These are phyloP conservation scores for Penicillium mononematosum DNA, from an alignment of 495 filamentous ascomycete species.

Conservation along the genomic window DNA sequence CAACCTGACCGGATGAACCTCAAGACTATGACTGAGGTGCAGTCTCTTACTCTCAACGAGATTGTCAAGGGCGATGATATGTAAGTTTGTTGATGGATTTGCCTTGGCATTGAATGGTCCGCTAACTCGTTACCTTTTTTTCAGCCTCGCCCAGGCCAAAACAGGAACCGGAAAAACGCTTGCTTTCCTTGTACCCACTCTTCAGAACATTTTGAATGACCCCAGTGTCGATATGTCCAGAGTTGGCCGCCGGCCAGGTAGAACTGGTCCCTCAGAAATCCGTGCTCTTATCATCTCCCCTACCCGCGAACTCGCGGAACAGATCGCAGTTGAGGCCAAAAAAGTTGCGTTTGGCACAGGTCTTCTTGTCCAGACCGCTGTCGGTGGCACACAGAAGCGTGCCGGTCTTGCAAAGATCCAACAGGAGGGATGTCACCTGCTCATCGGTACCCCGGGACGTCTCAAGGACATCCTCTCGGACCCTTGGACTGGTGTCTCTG, in stretches of 20 bases:
- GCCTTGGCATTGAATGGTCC: not conserved
- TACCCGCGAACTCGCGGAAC: conserved; percentile 91
- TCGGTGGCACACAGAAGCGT: conserved; percentile 80
- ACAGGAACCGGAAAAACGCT: conserved; percentile 89
- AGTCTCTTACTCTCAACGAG: conserved; percentile 74
- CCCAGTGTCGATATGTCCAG: conserved; percentile 45
- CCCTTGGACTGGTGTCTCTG: conserved; percentile 57
- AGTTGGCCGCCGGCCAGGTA: conserved; percentile 3
- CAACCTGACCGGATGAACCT: conserved; percentile 62
- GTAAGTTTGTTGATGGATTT: conserved; percentile 46
- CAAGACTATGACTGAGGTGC: conserved; percentile 90
- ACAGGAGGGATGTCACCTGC: conserved; percentile 76
- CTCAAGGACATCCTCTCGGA: conserved; percentile 82
- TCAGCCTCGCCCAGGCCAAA: conserved; percentile 81
- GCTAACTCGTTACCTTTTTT: conserved; percentile 21
- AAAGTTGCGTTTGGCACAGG: conserved; percentile 67
- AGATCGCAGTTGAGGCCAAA: conserved; percentile 80
- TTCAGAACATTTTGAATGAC: conserved; percentile 69
- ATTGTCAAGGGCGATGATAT: conserved; percentile 77
- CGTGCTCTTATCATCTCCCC: conserved; percentile 90
- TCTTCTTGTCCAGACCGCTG: conserved; percentile 78
- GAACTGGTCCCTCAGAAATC: conserved; percentile 59
- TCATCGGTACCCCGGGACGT: conserved; percentile 89
- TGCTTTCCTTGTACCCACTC: conserved; percentile 73
- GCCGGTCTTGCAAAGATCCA: conserved; percentile 61